Percentiles rank a stretch among this genome's conserved stretches.
Conservation (phyloP, 805 yeast species). For the Candida germanica region DNA sequence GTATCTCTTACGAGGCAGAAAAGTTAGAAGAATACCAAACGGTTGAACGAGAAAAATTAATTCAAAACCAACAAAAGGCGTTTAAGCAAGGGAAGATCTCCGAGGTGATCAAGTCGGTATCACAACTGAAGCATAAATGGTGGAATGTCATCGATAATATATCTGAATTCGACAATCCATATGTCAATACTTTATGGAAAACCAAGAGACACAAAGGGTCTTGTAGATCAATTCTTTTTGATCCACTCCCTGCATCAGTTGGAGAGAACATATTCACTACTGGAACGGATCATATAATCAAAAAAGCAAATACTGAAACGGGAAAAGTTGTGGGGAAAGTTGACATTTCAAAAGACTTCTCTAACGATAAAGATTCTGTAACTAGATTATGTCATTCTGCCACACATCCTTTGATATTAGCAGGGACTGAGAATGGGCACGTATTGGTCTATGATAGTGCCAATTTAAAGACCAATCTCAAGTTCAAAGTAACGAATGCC, state of each 20-base stretch:
- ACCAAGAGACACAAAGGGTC: constrained; percentile 90
- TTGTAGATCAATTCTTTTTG: constrained; percentile 70
- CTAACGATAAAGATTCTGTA: constrained; percentile 25
- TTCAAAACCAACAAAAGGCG: constrained; percentile 22
- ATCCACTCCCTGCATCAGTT: constrained; percentile 40
- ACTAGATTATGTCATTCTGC: constrained; percentile 47
- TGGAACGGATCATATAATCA: constrained; percentile 78
- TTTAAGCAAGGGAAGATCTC: constrained; percentile 22
- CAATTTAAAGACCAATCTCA: constrained; percentile 37
- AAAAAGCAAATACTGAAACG: constrained; percentile 64
- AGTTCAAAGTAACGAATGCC: constrained; percentile 48
- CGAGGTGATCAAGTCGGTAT: constrained; percentile 23
- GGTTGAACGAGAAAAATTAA: constrained; percentile 19
- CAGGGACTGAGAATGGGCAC: constrained; percentile 70
- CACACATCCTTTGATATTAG: constrained; percentile 48
- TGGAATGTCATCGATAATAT: constrained; percentile 42
- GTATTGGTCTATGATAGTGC: constrained; percentile 61
- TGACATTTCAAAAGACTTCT: constrained; percentile 19
- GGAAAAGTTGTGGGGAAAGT: constrained; percentile 73
- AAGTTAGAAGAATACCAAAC: constrained; percentile 35
- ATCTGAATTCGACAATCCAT: constrained; percentile 23
- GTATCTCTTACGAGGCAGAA: constrained; percentile 56
- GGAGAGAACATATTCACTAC: constrained; percentile 62
- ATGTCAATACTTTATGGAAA: constrained; percentile 58
- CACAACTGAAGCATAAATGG: constrained; percentile 39